Base-by-base conservation (phyloP, 345 rosid species). In the Syzygium aqueum region DNA sequence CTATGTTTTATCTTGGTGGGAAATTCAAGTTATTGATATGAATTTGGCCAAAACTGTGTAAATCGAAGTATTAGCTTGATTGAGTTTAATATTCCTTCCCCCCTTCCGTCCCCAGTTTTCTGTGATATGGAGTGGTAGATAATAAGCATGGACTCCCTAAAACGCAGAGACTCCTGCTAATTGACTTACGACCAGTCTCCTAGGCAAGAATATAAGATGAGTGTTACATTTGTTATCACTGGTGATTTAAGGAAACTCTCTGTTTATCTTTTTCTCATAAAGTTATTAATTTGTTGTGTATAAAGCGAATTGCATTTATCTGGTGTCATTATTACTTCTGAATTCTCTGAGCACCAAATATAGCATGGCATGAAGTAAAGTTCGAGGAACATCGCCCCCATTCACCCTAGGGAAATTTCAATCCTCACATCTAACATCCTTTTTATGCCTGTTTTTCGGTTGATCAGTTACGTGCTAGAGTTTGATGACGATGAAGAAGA, bases 401-500 rank as follows among this genome's bases (percentile, higher is more conserved):
- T 84, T 84, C 52, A 49, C 53, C 19, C 78, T 40, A 6, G 40
- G 80, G 53, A 50, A 27, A 59, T 46, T 49, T 27, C 30, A 57
- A 51, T 67, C 46, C 23, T 67, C 78, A 13, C 78, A 61, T 49
- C 28, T 50, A 28, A 53, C 53, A 17, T 73, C n/a, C 15, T 50
- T 30, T 27, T 86, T 49, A 17, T 61, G 49, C 82, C 50, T 56
- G 51, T 85, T 87, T 56, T 85, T 84, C 78, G 78, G 40, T 85
- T 89, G 88, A 19, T 53, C 91, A 97, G 99, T 85, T 97, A 97
- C 90, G 86, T 96, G 88, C 92, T 97, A 85, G 99, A 97, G 89
- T 97, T 97, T 46, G 99, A 97, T 30, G 99, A 96, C 15, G 99
- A 97, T 3, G 99, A 97, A 84, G 99, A 97, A 92, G 98, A 97